Conservation (phyloP, 495 filamentous ascomycete species). For the Penicillium chermesinum region DNA sequence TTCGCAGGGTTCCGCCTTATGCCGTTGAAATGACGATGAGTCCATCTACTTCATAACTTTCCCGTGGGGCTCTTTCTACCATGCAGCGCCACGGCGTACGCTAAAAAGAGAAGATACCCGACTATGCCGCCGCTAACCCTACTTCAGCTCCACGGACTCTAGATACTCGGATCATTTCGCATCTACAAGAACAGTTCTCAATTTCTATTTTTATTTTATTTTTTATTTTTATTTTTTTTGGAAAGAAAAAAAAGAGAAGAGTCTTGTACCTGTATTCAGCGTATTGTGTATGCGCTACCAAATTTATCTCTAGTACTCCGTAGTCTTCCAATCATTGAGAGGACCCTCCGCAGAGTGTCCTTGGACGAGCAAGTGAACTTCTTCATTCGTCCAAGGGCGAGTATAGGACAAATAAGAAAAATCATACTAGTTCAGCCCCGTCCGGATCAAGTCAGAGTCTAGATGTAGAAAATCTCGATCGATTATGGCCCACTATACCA, state of each 20-base stretch:
- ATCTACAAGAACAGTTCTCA: neutral
- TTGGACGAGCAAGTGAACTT: conserved; percentile 1
- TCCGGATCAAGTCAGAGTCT: conserved; percentile 6
- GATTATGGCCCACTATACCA: conserved; percentile 2
- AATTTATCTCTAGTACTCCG: neutral
- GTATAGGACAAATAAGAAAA: neutral
- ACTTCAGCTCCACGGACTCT: neutral
- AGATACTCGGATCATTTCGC: neutral
- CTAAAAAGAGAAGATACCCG: neutral
- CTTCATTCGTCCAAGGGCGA: conserved; percentile 1
- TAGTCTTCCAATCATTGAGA: neutral
- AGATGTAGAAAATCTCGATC: conserved; percentile 3
- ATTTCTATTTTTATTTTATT: neutral
- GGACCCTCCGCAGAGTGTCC: neutral
- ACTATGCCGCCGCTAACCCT: neutral
- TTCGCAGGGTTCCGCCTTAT: neutral
- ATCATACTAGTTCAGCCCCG: neutral
- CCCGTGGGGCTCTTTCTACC: neutral
- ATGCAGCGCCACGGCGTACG: neutral
- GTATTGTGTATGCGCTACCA: neutral
- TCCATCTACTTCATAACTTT: neutral
- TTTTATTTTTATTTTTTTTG: neutral
- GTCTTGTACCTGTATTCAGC: neutral
- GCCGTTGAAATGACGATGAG: neutral
- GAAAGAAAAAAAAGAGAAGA: neutral